Base-by-base conservation (phyloP, 2,329 filamentous ascomycete species). In the Botryotinia narcissicola region DNA sequence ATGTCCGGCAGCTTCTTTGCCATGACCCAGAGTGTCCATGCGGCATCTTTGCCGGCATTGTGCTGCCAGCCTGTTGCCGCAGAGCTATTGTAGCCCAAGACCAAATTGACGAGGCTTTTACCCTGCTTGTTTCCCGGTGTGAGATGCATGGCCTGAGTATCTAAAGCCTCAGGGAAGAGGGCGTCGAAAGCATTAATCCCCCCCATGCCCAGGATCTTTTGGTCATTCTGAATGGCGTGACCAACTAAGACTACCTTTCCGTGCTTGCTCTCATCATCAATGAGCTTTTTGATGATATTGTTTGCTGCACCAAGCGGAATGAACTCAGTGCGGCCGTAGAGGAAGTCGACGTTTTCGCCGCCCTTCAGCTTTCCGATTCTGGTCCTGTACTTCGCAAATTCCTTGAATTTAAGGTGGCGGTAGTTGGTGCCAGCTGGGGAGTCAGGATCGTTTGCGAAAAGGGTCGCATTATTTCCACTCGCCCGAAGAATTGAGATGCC, bases 21-120 rank as follows among this genome's bases (percentile, higher is more conserved):
- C 37, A 61, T 25, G 6, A 69, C 42, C 71, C 71, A 72, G 2
- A 72, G 40, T 0, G 71, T 72, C 37, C 48, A 72, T 5, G 46
- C 54, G 0, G 71, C 62, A n/a, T 72, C 71, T 7, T 72, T 72
- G 0, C 71, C 71, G 6, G 71, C 63, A 20, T 72, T 72, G 16
- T 72, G 71, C 71, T 72, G 51, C 71, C 62, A 69, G 6, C 62
- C 71, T 0, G n/a, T 44, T 8, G 18, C 42, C 6, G 8, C 1
- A 4, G n/a, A 0, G 0, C n/a, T 25, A 1, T 51, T 8, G 37
- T 69, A 69, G 0, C 12, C 20, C 12, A 35, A 8, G 0, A 61
- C 71, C 42, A 69, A n/a, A 7, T 25, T 29, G 1, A 48, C 4
- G 4, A 72, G 6, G 4, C 29, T 46, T 60, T 22, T 37, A 1